Evolutionary conservation across 2,329 filamentous ascomycete species (phyloP).

Genomic region (Aspergillus sp.): DNA sequence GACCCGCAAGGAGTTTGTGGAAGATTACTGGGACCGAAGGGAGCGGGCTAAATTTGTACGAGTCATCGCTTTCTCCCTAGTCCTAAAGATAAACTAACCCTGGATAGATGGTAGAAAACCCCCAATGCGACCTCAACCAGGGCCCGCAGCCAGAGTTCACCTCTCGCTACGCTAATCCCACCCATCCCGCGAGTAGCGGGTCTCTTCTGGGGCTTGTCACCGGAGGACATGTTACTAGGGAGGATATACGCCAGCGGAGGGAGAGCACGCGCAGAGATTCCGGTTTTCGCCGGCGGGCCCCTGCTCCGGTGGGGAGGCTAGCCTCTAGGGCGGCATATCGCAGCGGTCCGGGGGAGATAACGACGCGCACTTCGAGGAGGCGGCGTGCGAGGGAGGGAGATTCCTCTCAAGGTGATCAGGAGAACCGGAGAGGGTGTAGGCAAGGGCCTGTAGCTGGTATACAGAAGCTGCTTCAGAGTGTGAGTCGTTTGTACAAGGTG

Average conservation of each 20-base stretch:
- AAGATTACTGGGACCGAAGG: slow-evolving; percentile 49
- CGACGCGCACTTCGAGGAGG: no score
- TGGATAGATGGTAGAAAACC: slow-evolving; percentile 36
- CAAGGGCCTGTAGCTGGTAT: slow-evolving; percentile 3
- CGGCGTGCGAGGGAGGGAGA: no score
- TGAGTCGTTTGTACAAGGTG: slow-evolving; percentile 7
- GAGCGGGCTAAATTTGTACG: slow-evolving; percentile 46
- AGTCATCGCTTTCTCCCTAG: neutral
- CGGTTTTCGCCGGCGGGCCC: neutral
- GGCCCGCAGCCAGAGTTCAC: slow-evolving; percentile 37
- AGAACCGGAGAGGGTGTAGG: neutral
- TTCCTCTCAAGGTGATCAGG: neutral
- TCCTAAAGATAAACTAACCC: neutral
- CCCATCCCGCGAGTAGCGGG: slow-evolving; percentile 50
- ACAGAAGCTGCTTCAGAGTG: slow-evolving; percentile 29
- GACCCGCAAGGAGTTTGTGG: slow-evolving; percentile 34
- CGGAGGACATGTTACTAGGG: slow-evolving; percentile 40
- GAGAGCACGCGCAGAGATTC: slow-evolving; percentile 9
- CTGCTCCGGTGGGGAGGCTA: neutral
- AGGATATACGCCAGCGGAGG: slow-evolving; percentile 4
- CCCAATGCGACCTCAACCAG: slow-evolving; percentile 36
- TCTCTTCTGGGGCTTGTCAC: slow-evolving; percentile 47
- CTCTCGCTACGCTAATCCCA: slow-evolving; percentile 52
- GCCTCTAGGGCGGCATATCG: neutral
- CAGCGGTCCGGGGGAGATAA: no score